Base-by-base conservation (phyloP, 2,329 filamentous ascomycete species). In the Sporothrix brasiliensis region DNA sequence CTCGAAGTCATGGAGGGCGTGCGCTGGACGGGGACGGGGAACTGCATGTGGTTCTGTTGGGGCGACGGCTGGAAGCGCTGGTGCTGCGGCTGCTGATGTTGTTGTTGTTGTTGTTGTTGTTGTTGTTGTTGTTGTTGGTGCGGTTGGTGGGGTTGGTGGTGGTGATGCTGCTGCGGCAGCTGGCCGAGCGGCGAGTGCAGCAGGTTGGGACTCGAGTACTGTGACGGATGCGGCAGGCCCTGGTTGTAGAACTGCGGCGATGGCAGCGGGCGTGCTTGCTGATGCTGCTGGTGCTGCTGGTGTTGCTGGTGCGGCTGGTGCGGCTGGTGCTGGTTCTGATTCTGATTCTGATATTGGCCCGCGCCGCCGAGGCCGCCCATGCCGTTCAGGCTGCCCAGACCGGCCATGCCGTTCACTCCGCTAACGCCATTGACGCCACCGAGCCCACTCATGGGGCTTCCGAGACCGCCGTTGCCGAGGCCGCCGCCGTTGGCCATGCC, bases 231-330 rank as follows among this genome's bases (percentile, higher is more conserved):
- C 24, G 71, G 54, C 52, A 71, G 67, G 34, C 53, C 60, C 68
- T 73, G 72, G 21, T 66, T 66, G 56, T 68, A 73, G 50, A 69
- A 69, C 60, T 70, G 71, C 50, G 71, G 72, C 60, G 73, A 73
- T 39, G 71, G 72, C 53, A 69, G 49, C 14, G 66, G 56, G 3
- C 67, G 58, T 24, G 58, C 54, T 3, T 58, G 54, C 16, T 58
- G 53, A 6, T 54, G 71, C 6, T 66, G 69, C 74, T 14, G 21
- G 3, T 39, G 24, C n/a, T 58, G 58, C 21, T 67, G 63, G 4
- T 70, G 47, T 6, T 66, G 75, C 14, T 24, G 41, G 11, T 44
- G 41, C 41, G 1, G 41, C 11, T 44, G 41, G 3, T 44, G 41
- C 3, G 9, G 10, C 41, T 44, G 66, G n/a, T 70, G 65, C 13